Conservation (phyloP, 2,329 filamentous ascomycete genomes). For the Claviceps africana region DNA sequence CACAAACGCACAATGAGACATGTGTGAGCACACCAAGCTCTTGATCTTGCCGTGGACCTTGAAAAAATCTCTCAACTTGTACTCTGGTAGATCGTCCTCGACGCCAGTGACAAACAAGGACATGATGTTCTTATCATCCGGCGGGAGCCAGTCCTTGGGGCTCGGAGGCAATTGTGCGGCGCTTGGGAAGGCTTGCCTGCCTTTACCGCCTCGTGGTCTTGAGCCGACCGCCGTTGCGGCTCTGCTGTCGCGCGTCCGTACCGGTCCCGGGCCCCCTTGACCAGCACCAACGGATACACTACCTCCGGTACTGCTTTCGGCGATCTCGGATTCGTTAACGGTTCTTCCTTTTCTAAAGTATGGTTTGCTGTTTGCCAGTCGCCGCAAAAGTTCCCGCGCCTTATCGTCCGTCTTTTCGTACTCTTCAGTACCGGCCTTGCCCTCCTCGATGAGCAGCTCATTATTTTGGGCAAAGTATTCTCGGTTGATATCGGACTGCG, state of each 20-base stretch:
- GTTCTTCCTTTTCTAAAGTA: slow-evolving; percentile 83
- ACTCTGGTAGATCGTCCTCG: slow-evolving; percentile 89
- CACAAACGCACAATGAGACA: slow-evolving; percentile 92
- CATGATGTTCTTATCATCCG: slow-evolving; percentile 70
- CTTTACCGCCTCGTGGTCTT: slow-evolving; percentile 27
- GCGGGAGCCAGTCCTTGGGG: slow-evolving; percentile 75
- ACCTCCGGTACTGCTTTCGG: slow-evolving; percentile 25
- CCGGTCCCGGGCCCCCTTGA: slow-evolving; percentile 54
- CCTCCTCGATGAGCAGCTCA: slow-evolving; percentile 88
- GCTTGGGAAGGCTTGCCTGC: slow-evolving; percentile 49
- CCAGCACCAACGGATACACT: slow-evolving; percentile 41
- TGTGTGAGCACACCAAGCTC: slow-evolving; percentile 88
- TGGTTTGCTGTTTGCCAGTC: slow-evolving; percentile 81
- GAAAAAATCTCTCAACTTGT: slow-evolving; percentile 84
- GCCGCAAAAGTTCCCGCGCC: slow-evolving; percentile 70
- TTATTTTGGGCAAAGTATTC: slow-evolving; percentile 98
- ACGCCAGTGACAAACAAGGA: slow-evolving; percentile 91
- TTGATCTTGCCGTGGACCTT: slow-evolving; percentile 77
- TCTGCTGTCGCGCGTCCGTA: slow-evolving; percentile 57
- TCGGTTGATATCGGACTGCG: slow-evolving; percentile 81
- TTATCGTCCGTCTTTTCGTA: slow-evolving; percentile 98
- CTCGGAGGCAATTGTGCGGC: slow-evolving; percentile 64
- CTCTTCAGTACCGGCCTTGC: slow-evolving; percentile 68
- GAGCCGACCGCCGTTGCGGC: slow-evolving; percentile 38
- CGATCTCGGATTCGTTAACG: slow-evolving; percentile 43